phyloP scores from a whole-genome alignment of 192 early-diverging fungal genomes.

The Entomortierella parvispora region DNA sequence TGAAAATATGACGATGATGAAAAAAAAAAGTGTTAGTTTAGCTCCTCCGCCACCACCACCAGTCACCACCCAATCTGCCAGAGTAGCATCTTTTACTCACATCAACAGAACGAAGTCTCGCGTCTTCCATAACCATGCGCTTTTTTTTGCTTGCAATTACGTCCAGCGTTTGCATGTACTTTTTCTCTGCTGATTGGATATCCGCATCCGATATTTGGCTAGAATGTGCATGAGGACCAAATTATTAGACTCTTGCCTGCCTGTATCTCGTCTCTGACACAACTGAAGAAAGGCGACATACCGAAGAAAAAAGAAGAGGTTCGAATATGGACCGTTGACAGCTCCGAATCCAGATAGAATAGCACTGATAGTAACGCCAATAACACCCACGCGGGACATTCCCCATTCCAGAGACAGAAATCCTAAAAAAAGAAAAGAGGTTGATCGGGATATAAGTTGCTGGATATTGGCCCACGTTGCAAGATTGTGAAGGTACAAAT shows the following conservation, averaged over 20 bases:
- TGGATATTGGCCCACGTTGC: too few relatives aligned
- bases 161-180: slow-evolving; percentile 73
- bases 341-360: slow-evolving; percentile 94
- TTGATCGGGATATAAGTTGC: too few relatives aligned
- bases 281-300: slow-evolving; percentile 37
- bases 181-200: slow-evolving; percentile 69
- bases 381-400: slow-evolving; percentile 85
- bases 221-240: background rate
- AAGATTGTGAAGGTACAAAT: background rate
- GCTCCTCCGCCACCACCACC: too few relatives aligned
- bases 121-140: slow-evolving; percentile 55
- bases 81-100: too few relatives aligned
- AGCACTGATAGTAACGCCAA: slow-evolving; percentile 95
- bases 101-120: slow-evolving; percentile 16
- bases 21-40: too few relatives aligned
- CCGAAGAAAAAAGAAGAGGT: slow-evolving; percentile 84
- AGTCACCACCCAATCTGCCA: too few relatives aligned
- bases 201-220: slow-evolving; percentile 60
- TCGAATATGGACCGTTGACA: slow-evolving; percentile 90
- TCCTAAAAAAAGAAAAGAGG: slow-evolving; percentile 24
- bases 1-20: background rate
- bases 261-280: background rate
- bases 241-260: background rate
- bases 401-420: slow-evolving; percentile 69
- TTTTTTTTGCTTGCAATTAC: slow-evolving; percentile 76